Evolutionary conservation across 1,139 yeast species (phyloP), one percentile per base, ranked within the genome.

Genomic region (Candida freyschussii): DNA sequence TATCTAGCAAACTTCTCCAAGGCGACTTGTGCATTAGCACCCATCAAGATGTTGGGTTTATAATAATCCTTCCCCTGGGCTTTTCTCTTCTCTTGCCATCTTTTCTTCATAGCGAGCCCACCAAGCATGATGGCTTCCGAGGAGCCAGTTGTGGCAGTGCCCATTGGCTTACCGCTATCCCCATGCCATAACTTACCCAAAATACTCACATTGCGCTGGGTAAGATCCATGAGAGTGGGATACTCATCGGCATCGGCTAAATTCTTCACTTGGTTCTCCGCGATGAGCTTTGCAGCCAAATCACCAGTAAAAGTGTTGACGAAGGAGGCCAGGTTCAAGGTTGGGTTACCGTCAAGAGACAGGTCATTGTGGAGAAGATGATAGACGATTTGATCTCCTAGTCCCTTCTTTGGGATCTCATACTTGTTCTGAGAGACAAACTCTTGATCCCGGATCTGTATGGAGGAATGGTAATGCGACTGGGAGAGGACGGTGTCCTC

Each of bases 1-100:
- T 87, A 87, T 33, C 93, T 69, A 17, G 96, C 96, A 63, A 87
- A 87, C 62, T 87, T 87, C 62, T 87, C 96, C 52, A 87, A 67
- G 0, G 96, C 96, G 30, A 87, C 96, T 60, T 87, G 96, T 31
- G 93, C 94, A 59, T 91, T 85, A 24, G 91, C 68, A n/a, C 96
- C 95, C 96, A 87, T 86, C 44, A 87, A 63, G 50, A 87, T 84
- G 59, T 87, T 87, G 39, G 96, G 96, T 40, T 72, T 73, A 26
- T 63, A 72, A 32, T 59, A 62, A 25, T 80, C 68, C 46, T 74
- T 73, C 7, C 89, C 89, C 18, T 65, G 65, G 5, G 66, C 76
- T 52, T 61, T 67, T 50, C 78, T 75, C 45, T 65, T 71, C 26
- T 67, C 74, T 56, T 83, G 93, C 96, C 96, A 87, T 43, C 72